These are phyloP conservation scores for Schwanniomyces vanrijiae DNA, from an alignment of 805 yeast species.

Conservation along the genomic window DNA sequence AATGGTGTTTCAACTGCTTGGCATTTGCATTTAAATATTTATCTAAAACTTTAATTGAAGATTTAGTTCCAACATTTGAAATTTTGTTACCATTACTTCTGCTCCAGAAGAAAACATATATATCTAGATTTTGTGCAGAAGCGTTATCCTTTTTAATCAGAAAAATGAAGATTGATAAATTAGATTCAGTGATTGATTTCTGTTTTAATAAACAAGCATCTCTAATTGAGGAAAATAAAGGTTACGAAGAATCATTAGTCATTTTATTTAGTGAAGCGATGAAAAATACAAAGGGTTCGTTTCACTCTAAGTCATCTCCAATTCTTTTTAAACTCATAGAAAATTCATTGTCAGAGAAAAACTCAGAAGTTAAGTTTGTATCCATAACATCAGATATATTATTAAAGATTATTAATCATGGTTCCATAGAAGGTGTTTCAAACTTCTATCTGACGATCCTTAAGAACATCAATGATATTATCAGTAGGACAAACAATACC, in stretches of 20 bases:
- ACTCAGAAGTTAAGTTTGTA: constrained; percentile 20
- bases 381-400: constrained; percentile 60
- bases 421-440: constrained; percentile 46
- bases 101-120: constrained; percentile 55
- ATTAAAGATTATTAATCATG: constrained; percentile 53
- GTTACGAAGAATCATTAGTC: constrained; percentile 58
- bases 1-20: constrained; percentile 79
- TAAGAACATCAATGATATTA: constrained; percentile 15
- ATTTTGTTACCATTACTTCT: constrained; percentile 64
- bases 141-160: constrained; percentile 82
- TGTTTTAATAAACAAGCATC: constrained; percentile 36
- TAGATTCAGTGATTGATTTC: constrained; percentile 46
- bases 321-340: constrained; percentile 49
- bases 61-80: constrained; percentile 69
- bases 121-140: constrained; percentile 85
- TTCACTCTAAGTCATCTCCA: constrained; percentile 68
- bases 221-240: constrained; percentile 34
- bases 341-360: constrained; percentile 22
- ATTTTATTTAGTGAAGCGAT: constrained; percentile 71
- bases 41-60: constrained; percentile 59
- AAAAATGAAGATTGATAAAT: constrained; percentile 53
- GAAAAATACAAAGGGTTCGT: constrained; percentile 64
- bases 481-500: constrained; percentile 8
- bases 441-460: constrained; percentile 41
- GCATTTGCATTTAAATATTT: constrained; percentile 90